Conservation (phyloP, 2,329 filamentous ascomycete genomes). For the Aspergillus glaucus region DNA sequence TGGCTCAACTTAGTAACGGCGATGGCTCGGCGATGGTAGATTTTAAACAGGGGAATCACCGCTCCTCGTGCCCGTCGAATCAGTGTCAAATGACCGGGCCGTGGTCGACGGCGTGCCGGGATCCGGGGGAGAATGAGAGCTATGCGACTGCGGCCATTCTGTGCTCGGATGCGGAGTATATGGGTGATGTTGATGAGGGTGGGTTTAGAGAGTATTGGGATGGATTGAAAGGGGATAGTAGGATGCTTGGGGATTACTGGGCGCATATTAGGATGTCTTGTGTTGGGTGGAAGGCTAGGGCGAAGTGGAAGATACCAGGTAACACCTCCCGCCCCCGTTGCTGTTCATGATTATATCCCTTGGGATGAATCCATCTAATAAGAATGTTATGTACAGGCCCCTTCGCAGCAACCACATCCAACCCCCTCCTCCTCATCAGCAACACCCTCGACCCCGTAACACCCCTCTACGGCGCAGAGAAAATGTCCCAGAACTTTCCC, state of each 20-base stretch:
- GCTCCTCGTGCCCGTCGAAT: slow-evolving; percentile 19
- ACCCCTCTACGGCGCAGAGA: slow-evolving; percentile 39
- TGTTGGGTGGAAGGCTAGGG: slow-evolving; percentile 29
- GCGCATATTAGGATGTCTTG: slow-evolving; percentile 31
- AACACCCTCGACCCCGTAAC: slow-evolving; percentile 57
- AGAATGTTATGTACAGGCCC: slow-evolving; percentile 12
- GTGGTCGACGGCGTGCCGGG: slow-evolving; percentile 25
- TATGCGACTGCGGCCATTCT: slow-evolving; percentile 27
- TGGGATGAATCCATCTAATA: not conserved
- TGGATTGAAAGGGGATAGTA: slow-evolving; percentile 18
- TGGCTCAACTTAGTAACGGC: slow-evolving; percentile 18
- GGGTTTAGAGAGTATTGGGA: slow-evolving; percentile 20
- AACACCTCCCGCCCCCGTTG: too few relatives aligned
- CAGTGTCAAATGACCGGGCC: slow-evolving; percentile 25
- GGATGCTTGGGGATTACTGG: slow-evolving; percentile 32
- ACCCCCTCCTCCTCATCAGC: slow-evolving; percentile 53
- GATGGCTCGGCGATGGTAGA: slow-evolving; percentile 23
- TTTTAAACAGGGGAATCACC: slow-evolving; percentile 23
- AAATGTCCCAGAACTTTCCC: slow-evolving; percentile 37
- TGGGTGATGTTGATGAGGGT: slow-evolving; percentile 12
- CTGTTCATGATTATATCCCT: not conserved
- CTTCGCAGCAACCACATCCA: slow-evolving; percentile 28
- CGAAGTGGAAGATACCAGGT: slow-evolving; percentile 30
- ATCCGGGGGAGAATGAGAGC: slow-evolving; percentile 18
- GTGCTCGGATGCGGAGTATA: slow-evolving; percentile 24